Conservation (phyloP, 805 yeast genomes). For the Kodamaea kaohsiungensis region DNA sequence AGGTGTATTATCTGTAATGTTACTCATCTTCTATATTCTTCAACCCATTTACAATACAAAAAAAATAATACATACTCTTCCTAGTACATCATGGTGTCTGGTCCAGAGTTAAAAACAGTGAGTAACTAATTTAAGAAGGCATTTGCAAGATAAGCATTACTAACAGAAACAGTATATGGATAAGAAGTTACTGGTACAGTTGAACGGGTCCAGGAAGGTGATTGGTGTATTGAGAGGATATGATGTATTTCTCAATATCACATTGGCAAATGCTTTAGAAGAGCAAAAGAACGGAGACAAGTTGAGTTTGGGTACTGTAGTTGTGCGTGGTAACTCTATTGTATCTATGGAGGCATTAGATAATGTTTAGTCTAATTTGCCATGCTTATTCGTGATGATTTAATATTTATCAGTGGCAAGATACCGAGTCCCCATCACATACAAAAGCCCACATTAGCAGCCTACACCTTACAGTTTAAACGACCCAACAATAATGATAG, state of each 20-base stretch:
- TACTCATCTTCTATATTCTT: conserved; percentile 18
- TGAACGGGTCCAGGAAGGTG: conserved; percentile 77
- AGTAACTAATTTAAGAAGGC: conserved; percentile 18
- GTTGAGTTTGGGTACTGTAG: conserved; percentile 64
- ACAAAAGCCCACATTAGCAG: not conserved
- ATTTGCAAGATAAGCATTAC: conserved; percentile 16
- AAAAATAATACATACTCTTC: not conserved
- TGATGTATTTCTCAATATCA: conserved; percentile 75
- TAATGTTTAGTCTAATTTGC: conserved; percentile 20
- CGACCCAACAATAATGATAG: not conserved
- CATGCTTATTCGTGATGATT: not conserved
- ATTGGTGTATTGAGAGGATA: conserved; percentile 85
- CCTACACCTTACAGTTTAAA: not conserved
- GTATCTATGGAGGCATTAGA: conserved; percentile 62
- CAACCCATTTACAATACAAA: not conserved
- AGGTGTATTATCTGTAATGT: conserved; percentile 25
- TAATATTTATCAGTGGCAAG: not conserved
- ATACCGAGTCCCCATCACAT: not conserved
- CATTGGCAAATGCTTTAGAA: conserved; percentile 71
- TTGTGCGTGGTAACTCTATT: conserved; percentile 77
- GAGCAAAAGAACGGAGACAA: conserved; percentile 51
- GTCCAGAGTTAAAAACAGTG: conserved; percentile 61
- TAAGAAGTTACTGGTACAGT: conserved; percentile 67
- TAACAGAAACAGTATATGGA: conserved; percentile 64
- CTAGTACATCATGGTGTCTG: conserved; percentile 48